Percentiles rank a stretch among this genome's conserved stretches.
Conservation (phyloP, 2,329 filamentous ascomycete genomes). For the Macrophomina phaseolina region DNA sequence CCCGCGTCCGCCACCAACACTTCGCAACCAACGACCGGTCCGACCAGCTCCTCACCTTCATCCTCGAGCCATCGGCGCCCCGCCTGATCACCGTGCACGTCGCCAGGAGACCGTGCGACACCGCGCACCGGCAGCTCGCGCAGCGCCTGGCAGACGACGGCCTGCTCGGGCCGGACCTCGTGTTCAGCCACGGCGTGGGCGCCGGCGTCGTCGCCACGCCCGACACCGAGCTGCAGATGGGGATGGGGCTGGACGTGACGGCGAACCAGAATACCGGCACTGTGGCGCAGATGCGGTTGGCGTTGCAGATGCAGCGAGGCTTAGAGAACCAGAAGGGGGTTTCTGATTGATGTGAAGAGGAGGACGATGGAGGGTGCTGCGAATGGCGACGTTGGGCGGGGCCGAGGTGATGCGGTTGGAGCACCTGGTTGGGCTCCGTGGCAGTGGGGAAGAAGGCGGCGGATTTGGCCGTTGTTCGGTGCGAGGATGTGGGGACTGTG, state of each 20-base stretch:
- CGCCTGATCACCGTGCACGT: background rate
- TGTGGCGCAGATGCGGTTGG: background rate
- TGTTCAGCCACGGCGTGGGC: conserved; percentile 10
- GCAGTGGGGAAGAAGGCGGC: background rate
- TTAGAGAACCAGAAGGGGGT: background rate
- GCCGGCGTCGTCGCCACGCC: background rate
- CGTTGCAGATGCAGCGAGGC: conserved; percentile 1
- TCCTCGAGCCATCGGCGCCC: background rate
- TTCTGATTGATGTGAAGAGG: background rate
- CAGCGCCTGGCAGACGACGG: background rate
- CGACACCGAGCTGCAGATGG: conserved; percentile 16
- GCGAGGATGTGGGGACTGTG: background rate
- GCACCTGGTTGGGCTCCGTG: background rate
- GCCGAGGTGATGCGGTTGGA: background rate
- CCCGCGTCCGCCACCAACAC: background rate
- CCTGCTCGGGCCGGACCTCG: background rate
- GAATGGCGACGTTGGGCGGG: background rate
- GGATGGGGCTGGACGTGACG: conserved; percentile 2
- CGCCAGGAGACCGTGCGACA: conserved; percentile 6
- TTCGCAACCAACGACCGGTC: background rate
- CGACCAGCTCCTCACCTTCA: background rate
- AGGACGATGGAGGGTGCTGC: background rate
- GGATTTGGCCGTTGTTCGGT: background rate
- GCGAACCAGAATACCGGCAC: background rate
- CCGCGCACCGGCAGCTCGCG: background rate